phyloP scores from a whole-genome alignment of 1,284 basidiomycete genomes.

The Ceratobasidium theobromae region DNA sequence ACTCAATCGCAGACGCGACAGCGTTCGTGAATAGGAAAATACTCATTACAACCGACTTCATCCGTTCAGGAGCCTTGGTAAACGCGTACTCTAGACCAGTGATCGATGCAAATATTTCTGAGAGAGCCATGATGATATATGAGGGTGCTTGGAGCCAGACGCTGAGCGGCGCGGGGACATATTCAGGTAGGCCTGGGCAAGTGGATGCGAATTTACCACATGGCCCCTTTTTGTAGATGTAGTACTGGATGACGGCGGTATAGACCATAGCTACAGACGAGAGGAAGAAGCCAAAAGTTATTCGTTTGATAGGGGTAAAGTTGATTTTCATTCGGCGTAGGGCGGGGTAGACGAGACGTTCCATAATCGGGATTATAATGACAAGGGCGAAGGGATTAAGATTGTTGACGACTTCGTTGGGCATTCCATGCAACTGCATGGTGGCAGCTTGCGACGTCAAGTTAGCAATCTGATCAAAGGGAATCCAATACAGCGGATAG shows the following conservation, averaged over 20 bases:
- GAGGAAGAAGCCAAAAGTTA: slow-evolving; percentile 56
- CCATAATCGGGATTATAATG: slow-evolving; percentile 27
- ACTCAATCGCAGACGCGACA: neutral
- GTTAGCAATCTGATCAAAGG: slow-evolving; percentile 65
- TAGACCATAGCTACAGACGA: slow-evolving; percentile 60
- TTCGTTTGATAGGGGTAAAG: slow-evolving; percentile 73
- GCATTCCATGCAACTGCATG: slow-evolving; percentile 21
- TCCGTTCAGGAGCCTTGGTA: slow-evolving; percentile 80
- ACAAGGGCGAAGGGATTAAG: slow-evolving; percentile 18
- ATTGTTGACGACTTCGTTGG: slow-evolving; percentile 22
- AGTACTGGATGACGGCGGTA: slow-evolving; percentile 64
- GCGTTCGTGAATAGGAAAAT: slow-evolving; percentile 59
- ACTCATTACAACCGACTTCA: slow-evolving; percentile 78
- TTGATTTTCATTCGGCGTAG: slow-evolving; percentile 63
- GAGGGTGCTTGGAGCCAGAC: slow-evolving; percentile 71
- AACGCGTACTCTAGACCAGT: slow-evolving; percentile 83
- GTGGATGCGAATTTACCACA: slow-evolving; percentile 61
- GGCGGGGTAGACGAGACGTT: slow-evolving; percentile 57
- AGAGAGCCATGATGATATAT: slow-evolving; percentile 12
- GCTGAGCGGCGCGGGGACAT: slow-evolving; percentile 57
- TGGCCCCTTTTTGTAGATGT: slow-evolving; percentile 70
- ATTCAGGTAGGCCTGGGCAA: too few species aligned
- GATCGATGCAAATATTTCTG: slow-evolving; percentile 66
- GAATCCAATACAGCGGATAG: slow-evolving; percentile 24
- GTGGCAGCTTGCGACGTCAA: slow-evolving; percentile 48